These are phyloP conservation scores for Harringtonia aguacate DNA, from an alignment of 2,329 filamentous ascomycete species.

Conservation along the genomic window DNA sequence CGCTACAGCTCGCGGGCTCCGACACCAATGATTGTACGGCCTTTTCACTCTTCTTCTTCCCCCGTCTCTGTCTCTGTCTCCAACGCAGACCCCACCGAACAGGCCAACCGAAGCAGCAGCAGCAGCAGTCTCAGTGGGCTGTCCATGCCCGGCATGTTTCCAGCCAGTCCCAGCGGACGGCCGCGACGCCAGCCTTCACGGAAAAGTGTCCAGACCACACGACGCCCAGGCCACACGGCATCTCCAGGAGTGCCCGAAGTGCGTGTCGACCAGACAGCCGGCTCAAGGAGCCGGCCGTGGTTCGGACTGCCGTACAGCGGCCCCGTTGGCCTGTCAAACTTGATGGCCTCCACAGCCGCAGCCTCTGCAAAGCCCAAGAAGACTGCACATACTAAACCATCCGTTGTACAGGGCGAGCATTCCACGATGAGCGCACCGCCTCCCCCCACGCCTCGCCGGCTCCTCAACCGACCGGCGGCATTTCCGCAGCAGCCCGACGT, in stretches of 20 bases:
- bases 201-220: no score
- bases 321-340: no score
- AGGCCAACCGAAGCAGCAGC: background rate
- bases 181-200: slow-evolving; percentile 9
- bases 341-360: background rate
- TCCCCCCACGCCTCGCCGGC: slow-evolving; percentile 46
- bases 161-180: slow-evolving; percentile 5
- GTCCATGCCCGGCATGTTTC: slow-evolving; percentile 13
- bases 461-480: slow-evolving; percentile 57
- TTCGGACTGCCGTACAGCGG: no score
- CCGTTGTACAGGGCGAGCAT: slow-evolving; percentile 33
- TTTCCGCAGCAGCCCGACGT: slow-evolving; percentile 69
- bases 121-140: slow-evolving; percentile 12
- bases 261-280: no score
- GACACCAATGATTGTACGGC: slow-evolving; percentile 58
- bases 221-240: no score
- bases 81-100: background rate
- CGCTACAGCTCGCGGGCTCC: slow-evolving; percentile 54
- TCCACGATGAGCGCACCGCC: slow-evolving; percentile 26
- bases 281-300: no score
- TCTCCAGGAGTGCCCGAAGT: no score
- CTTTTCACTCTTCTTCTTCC: slow-evolving; percentile 30
- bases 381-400: slow-evolving; percentile 31
- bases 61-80: slow-evolving; percentile 17
- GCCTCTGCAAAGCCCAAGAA: slow-evolving; percentile 11